Evolutionary conservation across 352 stramenopile genomes (phyloP).

Genomic region (Pythium myriotylum): DNA sequence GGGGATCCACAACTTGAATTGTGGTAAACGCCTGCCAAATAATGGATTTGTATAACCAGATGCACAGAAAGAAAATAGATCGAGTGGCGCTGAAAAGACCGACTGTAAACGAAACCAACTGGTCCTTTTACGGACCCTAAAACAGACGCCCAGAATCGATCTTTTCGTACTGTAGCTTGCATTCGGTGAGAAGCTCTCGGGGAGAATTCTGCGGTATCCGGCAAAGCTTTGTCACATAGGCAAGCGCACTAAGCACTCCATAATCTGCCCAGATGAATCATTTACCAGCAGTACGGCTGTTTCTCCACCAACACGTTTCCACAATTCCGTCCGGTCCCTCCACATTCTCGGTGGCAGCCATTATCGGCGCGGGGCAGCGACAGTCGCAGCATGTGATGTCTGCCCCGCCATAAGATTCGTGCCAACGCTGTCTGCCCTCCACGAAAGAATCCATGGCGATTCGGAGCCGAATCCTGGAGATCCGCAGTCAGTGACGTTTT

Average conservation of each 20-base stretch:
- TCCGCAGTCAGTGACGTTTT: neutral
- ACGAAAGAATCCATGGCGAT: neutral
- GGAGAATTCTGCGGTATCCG: neutral
- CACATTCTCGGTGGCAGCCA: neutral
- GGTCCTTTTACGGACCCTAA: neutral
- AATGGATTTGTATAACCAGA: slow-evolving; percentile 6
- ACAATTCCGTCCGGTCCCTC: neutral
- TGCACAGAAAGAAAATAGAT: slow-evolving; percentile 18
- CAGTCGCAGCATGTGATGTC: neutral
- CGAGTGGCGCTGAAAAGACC: slow-evolving; percentile 5
- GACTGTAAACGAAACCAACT: neutral
- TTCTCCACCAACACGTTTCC: neutral
- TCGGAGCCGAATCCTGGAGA: neutral
- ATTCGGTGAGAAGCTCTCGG: neutral
- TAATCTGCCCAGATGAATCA: neutral
- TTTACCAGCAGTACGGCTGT: neutral
- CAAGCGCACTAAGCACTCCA: no score
- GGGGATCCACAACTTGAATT: neutral
- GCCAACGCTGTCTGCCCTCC: neutral
- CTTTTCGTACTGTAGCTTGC: neutral
- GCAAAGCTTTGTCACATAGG: no score
- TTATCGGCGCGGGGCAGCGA: neutral
- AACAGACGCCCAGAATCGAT: neutral
- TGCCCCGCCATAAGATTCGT: neutral
- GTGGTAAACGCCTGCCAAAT: neutral